Conservation (phyloP, 2,329 filamentous ascomycete species). For the Stagonosporopsis chrysanthemi region DNA sequence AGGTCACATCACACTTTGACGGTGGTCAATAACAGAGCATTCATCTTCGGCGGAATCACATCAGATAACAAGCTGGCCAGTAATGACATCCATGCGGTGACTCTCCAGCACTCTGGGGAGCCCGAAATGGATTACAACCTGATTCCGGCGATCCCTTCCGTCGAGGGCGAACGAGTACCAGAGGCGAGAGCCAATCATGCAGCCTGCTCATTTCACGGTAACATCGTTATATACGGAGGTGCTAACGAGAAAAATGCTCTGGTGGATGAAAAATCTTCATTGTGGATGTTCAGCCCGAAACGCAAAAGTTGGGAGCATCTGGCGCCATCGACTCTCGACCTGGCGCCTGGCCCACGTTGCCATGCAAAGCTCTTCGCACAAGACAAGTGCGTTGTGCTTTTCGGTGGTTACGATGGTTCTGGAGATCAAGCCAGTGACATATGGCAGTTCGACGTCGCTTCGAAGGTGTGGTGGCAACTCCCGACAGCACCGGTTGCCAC, state of each 20-base stretch:
- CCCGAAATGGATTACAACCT: conserved; percentile 52
- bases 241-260: conserved; percentile 39
- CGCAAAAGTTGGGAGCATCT: conserved; percentile 39
- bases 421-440: conserved; percentile 36
- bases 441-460: conserved; percentile 36
- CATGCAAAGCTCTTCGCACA: conserved; percentile 33
- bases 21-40: conserved; percentile 53
- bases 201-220: conserved; percentile 50
- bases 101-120: conserved; percentile 40
- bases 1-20: conserved; percentile 52
- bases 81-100: conserved; percentile 54
- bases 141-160: conserved; percentile 51
- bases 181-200: conserved; percentile 48
- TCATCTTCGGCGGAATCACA: conserved; percentile 55
- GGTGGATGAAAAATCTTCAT: conserved; percentile 45
- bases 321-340: conserved; percentile 22
- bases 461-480: conserved; percentile 34
- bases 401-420: conserved; percentile 37
- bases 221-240: conserved; percentile 53
- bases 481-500: conserved; percentile 38
- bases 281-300: conserved; percentile 53
- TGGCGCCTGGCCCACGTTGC: conserved; percentile 30
- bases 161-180: conserved; percentile 44
- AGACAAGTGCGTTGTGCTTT: conserved; percentile 32
- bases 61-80: conserved; percentile 47